These are phyloP conservation scores for Tulasnella sp. DNA, from an alignment of 768 basidiomycete species.

Conservation along the genomic window DNA sequence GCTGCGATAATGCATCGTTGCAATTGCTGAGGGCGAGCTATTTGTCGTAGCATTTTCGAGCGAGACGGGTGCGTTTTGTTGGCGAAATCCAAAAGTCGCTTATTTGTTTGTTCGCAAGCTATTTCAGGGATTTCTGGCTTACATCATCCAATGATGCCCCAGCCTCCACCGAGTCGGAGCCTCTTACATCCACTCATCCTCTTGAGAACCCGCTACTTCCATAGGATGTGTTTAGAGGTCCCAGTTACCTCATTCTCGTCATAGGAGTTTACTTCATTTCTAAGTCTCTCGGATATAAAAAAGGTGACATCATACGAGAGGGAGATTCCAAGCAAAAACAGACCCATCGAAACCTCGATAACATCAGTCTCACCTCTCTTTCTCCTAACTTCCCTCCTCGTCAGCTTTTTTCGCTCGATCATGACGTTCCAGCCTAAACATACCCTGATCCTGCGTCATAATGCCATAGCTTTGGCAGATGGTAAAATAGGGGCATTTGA, in stretches of 20 bases:
- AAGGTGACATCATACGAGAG: too few species aligned
- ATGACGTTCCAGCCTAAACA: too few species aligned
- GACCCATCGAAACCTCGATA: too few species aligned
- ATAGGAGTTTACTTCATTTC: too few species aligned
- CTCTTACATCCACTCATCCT: neutral
- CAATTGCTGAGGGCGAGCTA: neutral
- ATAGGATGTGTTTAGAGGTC: neutral
- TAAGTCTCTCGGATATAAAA: too few species aligned
- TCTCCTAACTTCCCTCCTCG: too few species aligned
- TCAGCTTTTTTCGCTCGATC: too few species aligned
- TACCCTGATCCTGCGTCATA: too few species aligned
- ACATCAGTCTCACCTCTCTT: too few species aligned
- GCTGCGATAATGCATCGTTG: neutral
- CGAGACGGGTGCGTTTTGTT: neutral
- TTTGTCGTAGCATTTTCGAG: neutral
- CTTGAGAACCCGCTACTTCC: neutral
- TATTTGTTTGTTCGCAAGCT: neutral
- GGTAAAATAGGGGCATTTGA: too few species aligned
- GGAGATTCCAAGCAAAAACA: too few species aligned
- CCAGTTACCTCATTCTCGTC: neutral
- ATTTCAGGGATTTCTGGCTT: neutral
- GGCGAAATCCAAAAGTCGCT: neutral
- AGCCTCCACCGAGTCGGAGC: neutral
- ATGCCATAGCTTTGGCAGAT: too few species aligned
- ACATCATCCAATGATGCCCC: neutral